Percentiles rank a stretch among this genome's conserved stretches.
phyloP scores from a whole-genome alignment of 2,329 filamentous ascomycete genomes.

The Ophiosphaerella korrae region DNA sequence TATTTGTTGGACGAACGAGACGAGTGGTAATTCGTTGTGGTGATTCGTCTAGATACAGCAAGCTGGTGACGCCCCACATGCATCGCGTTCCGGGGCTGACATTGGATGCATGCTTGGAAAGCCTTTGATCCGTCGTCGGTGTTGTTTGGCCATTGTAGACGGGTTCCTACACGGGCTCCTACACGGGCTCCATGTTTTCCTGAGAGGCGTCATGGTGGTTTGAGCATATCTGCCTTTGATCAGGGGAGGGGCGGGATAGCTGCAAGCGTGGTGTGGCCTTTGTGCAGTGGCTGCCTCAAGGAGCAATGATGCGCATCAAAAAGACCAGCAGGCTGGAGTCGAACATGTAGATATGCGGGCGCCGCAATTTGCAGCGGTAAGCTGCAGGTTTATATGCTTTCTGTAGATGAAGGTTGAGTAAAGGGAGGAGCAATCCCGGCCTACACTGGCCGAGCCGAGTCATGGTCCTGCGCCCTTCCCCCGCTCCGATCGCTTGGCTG shows the following conservation, averaged over 20 bases:
- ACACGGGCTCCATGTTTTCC: background rate
- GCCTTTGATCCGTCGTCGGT: background rate
- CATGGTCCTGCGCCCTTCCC: conserved; percentile 35
- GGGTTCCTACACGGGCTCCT: background rate
- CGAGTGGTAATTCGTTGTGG: background rate
- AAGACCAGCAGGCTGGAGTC: conserved; percentile 6
- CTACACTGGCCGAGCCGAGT: conserved; percentile 38
- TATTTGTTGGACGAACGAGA: background rate
- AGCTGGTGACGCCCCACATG: conserved; percentile 31
- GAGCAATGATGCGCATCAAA: background rate
- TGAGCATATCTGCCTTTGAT: background rate
- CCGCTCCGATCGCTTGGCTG: conserved; percentile 31
- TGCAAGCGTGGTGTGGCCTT: background rate
- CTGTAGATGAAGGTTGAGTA: conserved; percentile 37
- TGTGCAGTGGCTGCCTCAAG: background rate
- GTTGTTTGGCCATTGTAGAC: conserved; percentile 1
- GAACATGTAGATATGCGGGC: conserved; percentile 16
- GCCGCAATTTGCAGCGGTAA: conserved; percentile 29
- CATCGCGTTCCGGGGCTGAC: conserved; percentile 15
- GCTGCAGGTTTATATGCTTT: conserved; percentile 30
- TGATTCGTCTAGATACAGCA: background rate
- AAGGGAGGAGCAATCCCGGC: conserved; percentile 25
- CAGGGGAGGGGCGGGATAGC: background rate
- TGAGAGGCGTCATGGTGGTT: conserved; percentile 1
- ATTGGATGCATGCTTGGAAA: conserved; percentile 15